A percentile compares a stretch with the other conserved stretches of the same genome.
Conservation (phyloP, 1,284 basidiomycete species). For the Apiotrichum sp. region DNA sequence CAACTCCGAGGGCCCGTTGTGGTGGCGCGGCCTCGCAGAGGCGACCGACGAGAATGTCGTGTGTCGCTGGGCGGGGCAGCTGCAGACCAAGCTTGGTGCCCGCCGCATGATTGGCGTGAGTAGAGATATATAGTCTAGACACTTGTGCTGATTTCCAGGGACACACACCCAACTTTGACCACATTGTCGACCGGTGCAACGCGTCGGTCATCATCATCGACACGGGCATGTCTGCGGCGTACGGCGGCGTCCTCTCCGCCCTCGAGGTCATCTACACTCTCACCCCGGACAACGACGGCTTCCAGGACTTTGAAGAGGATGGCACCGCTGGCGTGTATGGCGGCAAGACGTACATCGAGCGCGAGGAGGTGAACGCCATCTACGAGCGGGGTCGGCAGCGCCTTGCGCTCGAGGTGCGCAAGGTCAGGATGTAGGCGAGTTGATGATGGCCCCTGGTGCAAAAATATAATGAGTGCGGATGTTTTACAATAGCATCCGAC, state of each 20-base stretch:
- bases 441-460: no score
- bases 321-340: not conserved
- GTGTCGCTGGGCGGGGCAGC: slow-evolving; percentile 64
- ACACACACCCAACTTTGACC: slow-evolving; percentile 83
- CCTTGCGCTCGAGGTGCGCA: slow-evolving; percentile 33
- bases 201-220: slow-evolving; percentile 89
- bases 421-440: not conserved
- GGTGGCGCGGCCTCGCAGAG: slow-evolving; percentile 74
- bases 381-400: slow-evolving; percentile 50
- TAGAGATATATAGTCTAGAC: not conserved
- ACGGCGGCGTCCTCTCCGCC: slow-evolving; percentile 82
- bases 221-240: slow-evolving; percentile 84
- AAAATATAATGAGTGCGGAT: no score
- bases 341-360: slow-evolving; percentile 58
- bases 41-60: slow-evolving; percentile 54
- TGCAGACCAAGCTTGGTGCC: slow-evolving; percentile 66
- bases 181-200: slow-evolving; percentile 72
- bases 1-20: slow-evolving; percentile 68
- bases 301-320: not conserved
- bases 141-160: slow-evolving; percentile 48
- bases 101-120: slow-evolving; percentile 69
- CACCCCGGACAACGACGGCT: slow-evolving; percentile 1
- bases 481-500: no score
- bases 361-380: slow-evolving; percentile 69
- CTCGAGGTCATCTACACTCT: slow-evolving; percentile 76